Evolutionary conservation across 2,329 filamentous ascomycete species (phyloP), one percentile per base, ranked within the genome.

Genomic region (Raffaelea ambrosiae): DNA sequence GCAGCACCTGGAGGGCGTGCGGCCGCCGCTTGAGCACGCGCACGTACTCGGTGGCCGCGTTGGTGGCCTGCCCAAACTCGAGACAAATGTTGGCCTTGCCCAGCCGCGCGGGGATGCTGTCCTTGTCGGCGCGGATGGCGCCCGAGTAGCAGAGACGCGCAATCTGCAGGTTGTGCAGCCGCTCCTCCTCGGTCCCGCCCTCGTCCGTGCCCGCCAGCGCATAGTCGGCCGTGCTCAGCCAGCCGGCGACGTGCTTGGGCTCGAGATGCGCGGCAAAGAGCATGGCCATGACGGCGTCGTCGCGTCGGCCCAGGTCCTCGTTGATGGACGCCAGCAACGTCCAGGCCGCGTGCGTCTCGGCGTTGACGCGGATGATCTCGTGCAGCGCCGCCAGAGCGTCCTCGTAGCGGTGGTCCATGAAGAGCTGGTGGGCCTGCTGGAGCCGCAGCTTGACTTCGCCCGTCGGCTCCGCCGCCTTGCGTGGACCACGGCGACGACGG

Each of bases 371-470:
- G 56, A 85, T 82, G 49, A 84, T 76, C 56, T 84, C 80, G 38
- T 74, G 72, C 9, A 79, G 74, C 20, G 77, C 67, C 16, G 74
- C 71, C 33, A 80, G 66, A 5, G 84, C 82, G 38, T 72, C 68
- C 5, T 77, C 71, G 53, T 83, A 81, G 19, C 83, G 72, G 22
- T 74, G 71, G 10, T 74, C 69, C 50, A 88, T 71, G 58, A 83
- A 89, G 4, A 81, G 78, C 51, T 82, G 73, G 50, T 81, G 86
- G 3, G 86, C 86, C 58, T 77, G 71, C 42, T 76, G 74, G 43
- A 89, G 72, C 39, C 83, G 71, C 38, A 77, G 70, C 57, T 83
- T 87, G 61, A 89, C 86, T 55, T 88, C 82, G 38, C 75, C 79
- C 40, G 82, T 78, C 16, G 82, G 83, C 59, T 86, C 83, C 9